Conservation (phyloP, 345 rosid genomes). For the Lumnitzera racemosa region DNA sequence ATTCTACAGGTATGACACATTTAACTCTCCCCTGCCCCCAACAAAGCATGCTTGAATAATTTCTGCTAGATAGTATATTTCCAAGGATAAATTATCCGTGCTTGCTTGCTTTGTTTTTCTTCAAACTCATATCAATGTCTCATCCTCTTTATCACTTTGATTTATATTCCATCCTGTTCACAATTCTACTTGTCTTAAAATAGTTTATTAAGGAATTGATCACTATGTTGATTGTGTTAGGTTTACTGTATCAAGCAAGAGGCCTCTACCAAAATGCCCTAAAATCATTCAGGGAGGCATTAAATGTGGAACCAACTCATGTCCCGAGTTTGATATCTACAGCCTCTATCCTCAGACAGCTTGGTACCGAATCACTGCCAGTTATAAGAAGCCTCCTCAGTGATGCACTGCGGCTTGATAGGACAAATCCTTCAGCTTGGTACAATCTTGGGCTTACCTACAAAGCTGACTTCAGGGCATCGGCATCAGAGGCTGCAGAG, state of each 20-base stretch:
- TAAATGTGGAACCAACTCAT: conserved; percentile 43
- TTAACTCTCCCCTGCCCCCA: background rate
- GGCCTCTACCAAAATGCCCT: conserved; percentile 47
- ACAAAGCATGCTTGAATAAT: too few relatives aligned
- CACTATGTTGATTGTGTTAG: conserved; percentile 16
- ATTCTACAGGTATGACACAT: conserved; percentile 32
- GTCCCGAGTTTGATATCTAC: conserved; percentile 55
- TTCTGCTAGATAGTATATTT: too few relatives aligned
- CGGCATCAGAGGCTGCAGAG: conserved; percentile 41
- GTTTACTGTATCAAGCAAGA: conserved; percentile 34
- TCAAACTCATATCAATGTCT: background rate
- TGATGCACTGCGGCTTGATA: conserved; percentile 44
- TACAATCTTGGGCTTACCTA: conserved; percentile 52
- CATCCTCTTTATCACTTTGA: too few relatives aligned
- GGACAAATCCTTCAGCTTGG: conserved; percentile 51
- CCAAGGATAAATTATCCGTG: background rate
- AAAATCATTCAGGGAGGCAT: conserved; percentile 33
- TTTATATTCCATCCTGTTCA: too few relatives aligned
- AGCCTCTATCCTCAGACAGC: conserved; percentile 36
- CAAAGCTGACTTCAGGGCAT: conserved; percentile 25
- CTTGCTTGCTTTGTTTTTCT: background rate
- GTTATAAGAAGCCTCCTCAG: conserved; percentile 41
- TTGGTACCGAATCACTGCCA: conserved; percentile 25
- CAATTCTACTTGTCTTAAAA: too few relatives aligned
- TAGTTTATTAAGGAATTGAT: background rate